Evolutionary conservation across 495 filamentous ascomycete genomes (phyloP).

Genomic region (Rhizodiscina lignyota): DNA sequence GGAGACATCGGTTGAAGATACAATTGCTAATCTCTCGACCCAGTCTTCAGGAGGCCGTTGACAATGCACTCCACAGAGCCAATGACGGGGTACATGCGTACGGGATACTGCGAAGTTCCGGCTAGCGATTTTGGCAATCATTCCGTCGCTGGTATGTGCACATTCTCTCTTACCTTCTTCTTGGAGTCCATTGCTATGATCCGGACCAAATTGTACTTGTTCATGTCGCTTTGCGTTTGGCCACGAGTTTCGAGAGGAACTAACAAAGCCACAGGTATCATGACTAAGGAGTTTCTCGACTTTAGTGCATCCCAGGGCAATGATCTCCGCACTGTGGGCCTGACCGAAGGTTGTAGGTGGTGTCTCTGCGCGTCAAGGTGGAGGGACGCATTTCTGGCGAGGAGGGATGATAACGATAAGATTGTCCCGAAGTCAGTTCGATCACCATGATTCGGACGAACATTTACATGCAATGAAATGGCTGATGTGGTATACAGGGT

Average conservation of each 20-base stretch:
- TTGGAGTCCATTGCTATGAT: background rate
- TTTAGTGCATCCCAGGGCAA: constrained; percentile 39
- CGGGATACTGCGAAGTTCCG: constrained; percentile 38
- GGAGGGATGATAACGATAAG: constrained; percentile 20
- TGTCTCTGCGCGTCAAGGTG: constrained; percentile 38
- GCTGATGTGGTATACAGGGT: constrained; percentile 22
- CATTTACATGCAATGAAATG: background rate
- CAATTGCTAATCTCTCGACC: no score
- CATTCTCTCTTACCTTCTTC: background rate
- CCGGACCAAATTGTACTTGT: no score
- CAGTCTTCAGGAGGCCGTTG: constrained; percentile 41
- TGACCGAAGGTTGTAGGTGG: constrained; percentile 41
- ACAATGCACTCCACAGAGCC: constrained; percentile 37
- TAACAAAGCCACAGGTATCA: constrained; percentile 24
- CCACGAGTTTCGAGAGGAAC: no score
- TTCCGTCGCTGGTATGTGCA: constrained; percentile 4
- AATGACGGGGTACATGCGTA: constrained; percentile 41
- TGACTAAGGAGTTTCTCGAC: constrained; percentile 43
- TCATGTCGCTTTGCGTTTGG: background rate
- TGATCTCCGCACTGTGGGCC: constrained; percentile 33
- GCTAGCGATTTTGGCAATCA: constrained; percentile 26
- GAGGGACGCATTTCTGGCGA: constrained; percentile 31
- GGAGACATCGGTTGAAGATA: no score
- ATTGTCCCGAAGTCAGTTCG: constrained; percentile 18
- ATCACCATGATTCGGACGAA: background rate